A percentile compares a stretch with the other conserved stretches of the same genome.
phyloP scores from a whole-genome alignment of 2,329 filamentous ascomycete genomes.

The Verticillium zaregamsianum region DNA sequence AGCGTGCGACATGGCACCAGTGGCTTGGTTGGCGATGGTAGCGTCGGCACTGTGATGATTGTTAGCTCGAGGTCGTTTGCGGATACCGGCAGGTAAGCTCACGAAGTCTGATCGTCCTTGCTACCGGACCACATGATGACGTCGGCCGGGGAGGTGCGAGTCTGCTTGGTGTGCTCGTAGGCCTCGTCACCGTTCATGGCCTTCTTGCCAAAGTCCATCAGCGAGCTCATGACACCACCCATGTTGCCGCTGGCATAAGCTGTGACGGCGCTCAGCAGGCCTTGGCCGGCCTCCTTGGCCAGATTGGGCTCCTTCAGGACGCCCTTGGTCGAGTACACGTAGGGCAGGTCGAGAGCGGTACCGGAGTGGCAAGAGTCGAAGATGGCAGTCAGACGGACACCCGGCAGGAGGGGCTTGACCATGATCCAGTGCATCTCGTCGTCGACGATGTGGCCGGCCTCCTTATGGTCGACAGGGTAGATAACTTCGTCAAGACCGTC shows the following conservation, averaged over 20 bases:
- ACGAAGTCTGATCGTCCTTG: conserved; percentile 95
- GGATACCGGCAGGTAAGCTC: conserved; percentile 37
- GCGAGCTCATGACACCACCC: conserved; percentile 73
- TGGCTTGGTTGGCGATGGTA: conserved; percentile 84
- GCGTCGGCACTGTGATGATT: conserved; percentile 72
- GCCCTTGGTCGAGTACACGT: conserved; percentile 66
- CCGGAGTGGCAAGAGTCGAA: conserved; percentile 66
- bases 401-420: conserved; percentile 50
- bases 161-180: conserved; percentile 73
- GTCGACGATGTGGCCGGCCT: conserved; percentile 76
- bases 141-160: conserved; percentile 91
- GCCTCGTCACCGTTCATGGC: conserved; percentile 77
- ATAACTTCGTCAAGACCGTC: conserved; percentile 82
- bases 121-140: conserved; percentile 97
- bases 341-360: conserved; percentile 62
- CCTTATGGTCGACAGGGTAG: conserved; percentile 77
- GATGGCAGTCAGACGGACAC: conserved; percentile 58
- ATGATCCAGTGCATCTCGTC: conserved; percentile 79
- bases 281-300: conserved; percentile 63
- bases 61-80: conserved; percentile 7
- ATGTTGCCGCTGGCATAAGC: conserved; percentile 69
- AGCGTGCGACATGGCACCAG: conserved; percentile 97
- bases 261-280: conserved; percentile 55
- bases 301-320: conserved; percentile 66
- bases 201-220: conserved; percentile 85